Evolutionary conservation across 2,329 filamentous ascomycete genomes (phyloP).

Genomic region (Fusarium sp.): DNA sequence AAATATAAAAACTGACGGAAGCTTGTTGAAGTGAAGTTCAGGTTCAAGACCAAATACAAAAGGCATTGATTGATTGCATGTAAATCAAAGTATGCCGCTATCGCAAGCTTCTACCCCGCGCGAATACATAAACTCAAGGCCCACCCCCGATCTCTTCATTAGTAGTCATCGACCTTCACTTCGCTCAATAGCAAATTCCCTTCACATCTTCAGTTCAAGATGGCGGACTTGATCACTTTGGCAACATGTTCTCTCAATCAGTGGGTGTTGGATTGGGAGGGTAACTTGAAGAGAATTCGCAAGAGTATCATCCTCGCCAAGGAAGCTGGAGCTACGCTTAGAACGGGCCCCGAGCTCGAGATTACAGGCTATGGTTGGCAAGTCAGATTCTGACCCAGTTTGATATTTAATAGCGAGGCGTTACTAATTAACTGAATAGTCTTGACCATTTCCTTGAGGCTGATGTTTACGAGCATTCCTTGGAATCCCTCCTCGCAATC

Average conservation of each 20-base stretch:
- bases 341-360: slow-evolving; percentile 66
- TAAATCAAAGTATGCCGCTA: slow-evolving; percentile 12
- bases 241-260: slow-evolving; percentile 51
- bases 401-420: background rate
- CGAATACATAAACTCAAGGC: slow-evolving; percentile 17
- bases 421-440: slow-evolving; percentile 39
- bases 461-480: slow-evolving; percentile 46
- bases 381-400: background rate
- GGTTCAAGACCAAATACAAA: background rate
- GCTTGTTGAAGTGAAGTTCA: background rate
- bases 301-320: slow-evolving; percentile 70
- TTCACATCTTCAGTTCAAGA: slow-evolving; percentile 3
- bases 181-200: background rate
- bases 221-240: slow-evolving; percentile 37
- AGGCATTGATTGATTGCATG: background rate
- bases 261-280: slow-evolving; percentile 52
- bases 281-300: slow-evolving; percentile 70
- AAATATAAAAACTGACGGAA: background rate
- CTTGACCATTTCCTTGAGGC: slow-evolving; percentile 72
- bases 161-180: background rate
- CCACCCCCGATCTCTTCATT: slow-evolving; percentile 2
- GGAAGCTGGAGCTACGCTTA: slow-evolving; percentile 67
- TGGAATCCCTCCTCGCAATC: slow-evolving; percentile 47
- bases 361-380: slow-evolving; percentile 46
- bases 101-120: slow-evolving; percentile 28